These are phyloP conservation scores for Stropharia rugosoannulata DNA, from an alignment of 768 basidiomycete genomes.

Conservation along the genomic window DNA sequence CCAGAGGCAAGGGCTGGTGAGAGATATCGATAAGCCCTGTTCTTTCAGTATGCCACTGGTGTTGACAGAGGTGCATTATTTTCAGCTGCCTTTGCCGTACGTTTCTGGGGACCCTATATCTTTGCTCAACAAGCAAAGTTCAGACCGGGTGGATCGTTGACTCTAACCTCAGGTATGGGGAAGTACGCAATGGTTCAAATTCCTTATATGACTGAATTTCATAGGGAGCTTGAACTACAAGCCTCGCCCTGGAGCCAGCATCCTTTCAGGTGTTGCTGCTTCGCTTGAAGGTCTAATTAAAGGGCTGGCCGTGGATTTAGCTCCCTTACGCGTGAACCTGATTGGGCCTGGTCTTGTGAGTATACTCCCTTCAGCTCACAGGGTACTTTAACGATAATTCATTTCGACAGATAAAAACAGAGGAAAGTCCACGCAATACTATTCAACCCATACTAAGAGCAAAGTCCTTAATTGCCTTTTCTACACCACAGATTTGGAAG, in stretches of 20 bases:
- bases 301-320: constrained; percentile 5
- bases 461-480: neutral
- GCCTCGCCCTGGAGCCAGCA: neutral
- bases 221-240: neutral
- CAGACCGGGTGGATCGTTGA: constrained; percentile 1
- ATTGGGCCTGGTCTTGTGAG: constrained; percentile 1
- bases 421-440: neutral
- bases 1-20: neutral
- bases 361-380: neutral
- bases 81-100: neutral
- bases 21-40: neutral
- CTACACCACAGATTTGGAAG: neutral
- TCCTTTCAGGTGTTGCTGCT: neutral
- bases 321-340: constrained; percentile 6
- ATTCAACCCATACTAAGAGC: neutral
- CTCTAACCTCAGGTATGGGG: constrained; percentile 1
- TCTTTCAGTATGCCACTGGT: neutral
- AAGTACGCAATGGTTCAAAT: no score
- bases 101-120: constrained; percentile 3
- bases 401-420: neutral
- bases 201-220: neutral
- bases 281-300: neutral
- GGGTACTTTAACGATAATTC: neutral
- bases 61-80: neutral
- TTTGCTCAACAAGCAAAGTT: constrained; percentile 3